Evolutionary conservation across 306 rosid species (phyloP).

Genomic region (Vachellia pachyceras): DNA sequence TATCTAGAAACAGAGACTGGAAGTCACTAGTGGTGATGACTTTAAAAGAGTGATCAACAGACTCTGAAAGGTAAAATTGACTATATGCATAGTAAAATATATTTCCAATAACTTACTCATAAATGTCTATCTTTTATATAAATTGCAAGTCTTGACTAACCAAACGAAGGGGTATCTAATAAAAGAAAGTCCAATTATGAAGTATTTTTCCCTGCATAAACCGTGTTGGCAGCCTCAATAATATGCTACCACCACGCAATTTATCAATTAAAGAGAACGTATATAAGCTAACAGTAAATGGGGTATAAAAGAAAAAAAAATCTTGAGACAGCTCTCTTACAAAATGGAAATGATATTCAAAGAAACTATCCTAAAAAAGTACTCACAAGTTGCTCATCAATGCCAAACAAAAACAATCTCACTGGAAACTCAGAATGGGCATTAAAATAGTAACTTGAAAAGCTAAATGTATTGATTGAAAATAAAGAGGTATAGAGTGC

Average conservation of each 20-base stretch:
- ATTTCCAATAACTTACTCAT: not conserved
- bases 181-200: slow-evolving; percentile 68
- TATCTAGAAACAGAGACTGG: slow-evolving; percentile 60
- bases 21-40: slow-evolving; percentile 59
- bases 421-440: too few relatives aligned
- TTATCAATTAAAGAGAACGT: slow-evolving; percentile 27
- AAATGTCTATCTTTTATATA: not conserved
- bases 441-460: too few relatives aligned
- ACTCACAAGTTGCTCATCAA: too few relatives aligned
- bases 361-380: too few relatives aligned
- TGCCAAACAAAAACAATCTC: too few relatives aligned
- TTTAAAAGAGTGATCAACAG: slow-evolving; percentile 54
- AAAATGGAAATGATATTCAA: too few relatives aligned
- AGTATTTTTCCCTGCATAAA: slow-evolving; percentile 57
- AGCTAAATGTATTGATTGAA: too few relatives aligned
- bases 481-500: too few relatives aligned
- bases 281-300: too few relatives aligned
- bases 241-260: slow-evolving; percentile 58
- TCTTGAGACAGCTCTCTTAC: too few relatives aligned
- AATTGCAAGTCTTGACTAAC: slow-evolving; percentile 53
- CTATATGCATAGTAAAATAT: slow-evolving; percentile 18
- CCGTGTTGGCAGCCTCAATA: slow-evolving; percentile 64
- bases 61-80: slow-evolving; percentile 47
- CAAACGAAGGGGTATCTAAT: slow-evolving; percentile 55
- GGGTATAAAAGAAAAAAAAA: too few relatives aligned